A percentile compares a stretch with the other conserved stretches of the same genome.
Evolutionary conservation across 2,329 filamentous ascomycete genomes (phyloP).

Genomic region (Bipolaris gigantea): DNA sequence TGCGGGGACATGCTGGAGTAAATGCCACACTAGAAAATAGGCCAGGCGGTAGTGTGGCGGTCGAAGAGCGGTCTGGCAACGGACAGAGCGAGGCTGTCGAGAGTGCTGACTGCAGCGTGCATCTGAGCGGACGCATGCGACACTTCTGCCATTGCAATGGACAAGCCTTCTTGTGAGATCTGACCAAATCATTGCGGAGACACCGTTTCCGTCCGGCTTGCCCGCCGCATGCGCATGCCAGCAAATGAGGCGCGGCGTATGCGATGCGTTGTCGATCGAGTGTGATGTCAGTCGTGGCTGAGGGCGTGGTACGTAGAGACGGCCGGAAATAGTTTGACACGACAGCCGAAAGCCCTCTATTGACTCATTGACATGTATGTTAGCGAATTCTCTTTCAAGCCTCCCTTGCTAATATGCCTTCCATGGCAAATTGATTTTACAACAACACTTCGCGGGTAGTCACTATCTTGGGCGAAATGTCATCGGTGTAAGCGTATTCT

Average conservation of each 20-base stretch:
- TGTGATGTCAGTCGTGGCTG: constrained; percentile 15
- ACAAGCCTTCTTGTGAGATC: constrained; percentile 4
- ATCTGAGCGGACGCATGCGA: constrained; percentile 6
- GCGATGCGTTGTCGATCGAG: constrained; percentile 13
- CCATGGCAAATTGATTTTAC: not conserved
- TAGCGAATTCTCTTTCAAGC: not conserved
- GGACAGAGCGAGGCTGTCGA: constrained; percentile 20
- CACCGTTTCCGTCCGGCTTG: constrained; percentile 1
- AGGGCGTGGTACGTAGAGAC: constrained; percentile 2
- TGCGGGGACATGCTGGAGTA: constrained; percentile 3
- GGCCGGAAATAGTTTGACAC: constrained; percentile 6
- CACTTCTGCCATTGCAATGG: constrained; percentile 1
- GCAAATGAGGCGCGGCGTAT: constrained; percentile 9
- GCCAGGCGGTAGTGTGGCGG: constrained; percentile 13
- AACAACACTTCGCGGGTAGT: not conserved
- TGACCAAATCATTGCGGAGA: not conserved
- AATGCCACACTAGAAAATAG: constrained; percentile 6
- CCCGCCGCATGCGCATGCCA: constrained; percentile 11
- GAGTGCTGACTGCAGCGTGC: constrained; percentile 21
- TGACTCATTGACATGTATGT: not conserved
- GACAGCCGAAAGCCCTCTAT: not conserved
- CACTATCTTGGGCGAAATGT: not conserved
- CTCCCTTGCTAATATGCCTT: not conserved
- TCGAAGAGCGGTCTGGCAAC: constrained; percentile 14
- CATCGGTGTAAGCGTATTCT: constrained; percentile 9